A percentile compares a stretch with the other conserved stretches of the same genome.
These are phyloP conservation scores for Rubia tinctorum DNA, from an alignment of 305 asterid species.

Conservation along the genomic window DNA sequence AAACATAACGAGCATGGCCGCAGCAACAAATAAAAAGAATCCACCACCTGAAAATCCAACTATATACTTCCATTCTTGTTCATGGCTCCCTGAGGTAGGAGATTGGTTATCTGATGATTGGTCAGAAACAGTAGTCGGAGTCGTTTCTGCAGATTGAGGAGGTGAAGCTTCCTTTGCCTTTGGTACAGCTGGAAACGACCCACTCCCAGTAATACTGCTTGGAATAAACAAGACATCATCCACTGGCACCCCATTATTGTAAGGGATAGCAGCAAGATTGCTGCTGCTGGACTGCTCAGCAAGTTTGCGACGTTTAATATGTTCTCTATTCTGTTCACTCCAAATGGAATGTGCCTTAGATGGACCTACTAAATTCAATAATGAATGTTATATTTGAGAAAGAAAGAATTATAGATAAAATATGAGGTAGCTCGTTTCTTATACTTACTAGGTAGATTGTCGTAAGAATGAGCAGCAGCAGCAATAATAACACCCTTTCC, in stretches of 20 bases:
- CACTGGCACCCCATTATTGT: slow-evolving; percentile 24
- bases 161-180: slow-evolving; percentile 31
- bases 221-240: slow-evolving; percentile 39
- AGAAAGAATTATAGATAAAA: background rate
- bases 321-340: slow-evolving; percentile 26
- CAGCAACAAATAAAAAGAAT: slow-evolving; percentile 41
- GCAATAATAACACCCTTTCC: slow-evolving; percentile 27
- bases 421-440: background rate
- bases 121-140: background rate
- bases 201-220: slow-evolving; percentile 64
- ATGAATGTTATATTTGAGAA: slow-evolving; percentile 19
- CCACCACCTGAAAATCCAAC: slow-evolving; percentile 40
- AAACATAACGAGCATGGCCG: slow-evolving; percentile 35
- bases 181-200: slow-evolving; percentile 78
- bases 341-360: slow-evolving; percentile 32
- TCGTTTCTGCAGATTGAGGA: slow-evolving; percentile 23
- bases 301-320: slow-evolving; percentile 58
- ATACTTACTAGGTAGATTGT: slow-evolving; percentile 42
- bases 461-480: slow-evolving; percentile 31
- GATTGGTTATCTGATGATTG: slow-evolving; percentile 27
- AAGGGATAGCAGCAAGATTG: slow-evolving; percentile 64
- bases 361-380: slow-evolving; percentile 39
- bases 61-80: slow-evolving; percentile 38
- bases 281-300: slow-evolving; percentile 54
- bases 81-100: slow-evolving; percentile 22